Evolutionary conservation across 176 grass and related monocot genomes (phyloP).

Genomic region (Rhynchospora pubera): DNA sequence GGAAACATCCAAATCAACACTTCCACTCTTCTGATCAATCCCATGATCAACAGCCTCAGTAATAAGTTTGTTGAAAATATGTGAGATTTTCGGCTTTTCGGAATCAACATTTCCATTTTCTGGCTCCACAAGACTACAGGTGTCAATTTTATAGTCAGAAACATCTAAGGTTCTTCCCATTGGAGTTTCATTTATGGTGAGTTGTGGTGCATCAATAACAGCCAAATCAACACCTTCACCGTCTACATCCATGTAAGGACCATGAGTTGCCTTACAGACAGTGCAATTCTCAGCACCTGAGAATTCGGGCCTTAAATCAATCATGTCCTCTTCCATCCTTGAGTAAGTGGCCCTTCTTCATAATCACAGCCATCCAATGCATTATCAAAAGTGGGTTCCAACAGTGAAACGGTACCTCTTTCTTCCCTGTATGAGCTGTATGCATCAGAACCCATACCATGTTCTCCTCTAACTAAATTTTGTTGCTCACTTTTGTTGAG

Average conservation of each 20-base stretch:
- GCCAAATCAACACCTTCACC: background rate
- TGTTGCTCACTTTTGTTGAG: background rate
- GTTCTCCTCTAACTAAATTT: background rate
- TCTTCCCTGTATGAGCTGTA: background rate
- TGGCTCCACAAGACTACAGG: background rate
- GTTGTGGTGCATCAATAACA: background rate
- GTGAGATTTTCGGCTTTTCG: background rate
- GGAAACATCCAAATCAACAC: background rate
- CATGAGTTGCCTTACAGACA: too few species aligned
- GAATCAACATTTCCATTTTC: background rate
- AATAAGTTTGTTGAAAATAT: background rate
- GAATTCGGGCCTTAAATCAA: background rate
- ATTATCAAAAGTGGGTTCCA: background rate
- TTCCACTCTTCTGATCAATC: background rate
- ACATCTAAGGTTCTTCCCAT: background rate
- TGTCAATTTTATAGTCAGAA: background rate
- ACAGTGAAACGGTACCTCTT: background rate
- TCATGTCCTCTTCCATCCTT: background rate
- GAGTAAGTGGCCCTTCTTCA: background rate
- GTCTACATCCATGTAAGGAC: background rate
- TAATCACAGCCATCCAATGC: background rate
- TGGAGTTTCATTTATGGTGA: background rate
- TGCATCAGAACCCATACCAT: background rate
- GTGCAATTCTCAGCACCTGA: background rate
- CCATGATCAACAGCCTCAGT: background rate